Evolutionary conservation across 2,329 filamentous ascomycete species (phyloP).

Genomic region (Diplodia mutila): DNA sequence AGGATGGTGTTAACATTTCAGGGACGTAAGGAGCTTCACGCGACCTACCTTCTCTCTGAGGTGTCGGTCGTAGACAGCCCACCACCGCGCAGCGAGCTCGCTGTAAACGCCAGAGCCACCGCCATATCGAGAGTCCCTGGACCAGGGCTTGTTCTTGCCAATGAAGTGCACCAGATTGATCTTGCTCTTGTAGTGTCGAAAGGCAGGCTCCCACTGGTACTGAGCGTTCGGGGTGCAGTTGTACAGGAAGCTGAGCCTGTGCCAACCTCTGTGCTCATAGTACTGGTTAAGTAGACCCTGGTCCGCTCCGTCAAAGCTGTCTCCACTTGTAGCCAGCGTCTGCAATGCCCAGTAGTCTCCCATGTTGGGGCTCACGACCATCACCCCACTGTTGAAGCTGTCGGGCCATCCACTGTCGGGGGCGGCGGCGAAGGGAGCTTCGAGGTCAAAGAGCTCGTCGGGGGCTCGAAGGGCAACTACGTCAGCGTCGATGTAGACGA

Average conservation of each 20-base stretch:
- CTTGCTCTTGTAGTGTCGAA: conserved; percentile 85
- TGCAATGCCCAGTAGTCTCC: conserved; percentile 84
- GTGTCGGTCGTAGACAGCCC: conserved; percentile 90
- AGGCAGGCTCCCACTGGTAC: conserved; percentile 97
- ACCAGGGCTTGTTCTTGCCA: conserved; percentile 87
- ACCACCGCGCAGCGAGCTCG: conserved; percentile 87
- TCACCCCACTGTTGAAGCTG: conserved; percentile 96
- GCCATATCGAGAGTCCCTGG: conserved; percentile 44
- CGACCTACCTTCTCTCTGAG: conserved; percentile 54
- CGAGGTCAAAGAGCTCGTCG: conserved; percentile 82
- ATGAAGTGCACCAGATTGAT: conserved; percentile 96
- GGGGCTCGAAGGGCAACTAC: conserved; percentile 87
- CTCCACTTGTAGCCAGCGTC: conserved; percentile 80
- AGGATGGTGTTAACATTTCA: background rate
- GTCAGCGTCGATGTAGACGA: conserved; percentile 94
- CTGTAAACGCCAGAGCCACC: conserved; percentile 69
- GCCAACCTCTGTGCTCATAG: conserved; percentile 75
- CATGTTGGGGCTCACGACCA: conserved; percentile 85
- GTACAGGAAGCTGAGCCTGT: conserved; percentile 91
- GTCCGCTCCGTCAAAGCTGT: conserved; percentile 96
- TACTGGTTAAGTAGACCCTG: conserved; percentile 96
- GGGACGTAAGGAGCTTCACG: background rate
- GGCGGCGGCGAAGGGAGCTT: conserved; percentile 68
- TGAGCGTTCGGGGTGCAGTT: conserved; percentile 96
- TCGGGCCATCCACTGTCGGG: conserved; percentile 98